Percentiles rank a stretch among this genome's conserved stretches.
Conservation (phyloP, 1,284 basidiomycete genomes). For the Gastroboletus turbinatus region DNA sequence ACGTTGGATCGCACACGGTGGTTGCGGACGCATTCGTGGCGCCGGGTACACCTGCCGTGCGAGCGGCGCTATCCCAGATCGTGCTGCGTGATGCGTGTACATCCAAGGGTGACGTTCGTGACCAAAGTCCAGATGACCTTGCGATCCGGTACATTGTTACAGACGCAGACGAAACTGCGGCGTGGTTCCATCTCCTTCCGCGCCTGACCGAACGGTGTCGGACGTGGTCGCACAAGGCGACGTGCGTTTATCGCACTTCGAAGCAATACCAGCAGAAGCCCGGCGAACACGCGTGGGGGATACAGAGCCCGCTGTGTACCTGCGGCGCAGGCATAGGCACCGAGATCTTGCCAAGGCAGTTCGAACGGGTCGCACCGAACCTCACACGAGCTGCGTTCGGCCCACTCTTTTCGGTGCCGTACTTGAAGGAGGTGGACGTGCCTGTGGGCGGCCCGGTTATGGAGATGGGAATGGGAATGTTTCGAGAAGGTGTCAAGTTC, state of each 20-base stretch:
- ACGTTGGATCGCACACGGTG: slow-evolving; percentile 44
- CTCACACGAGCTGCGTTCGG: slow-evolving; percentile 49
- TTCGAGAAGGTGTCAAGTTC: no score
- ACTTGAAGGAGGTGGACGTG: slow-evolving; percentile 37
- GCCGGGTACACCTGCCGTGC: slow-evolving; percentile 23
- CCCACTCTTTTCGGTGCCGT: slow-evolving; percentile 49
- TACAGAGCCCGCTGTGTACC: slow-evolving; percentile 33
- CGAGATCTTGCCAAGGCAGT: slow-evolving; percentile 29
- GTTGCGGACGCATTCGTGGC: slow-evolving; percentile 46
- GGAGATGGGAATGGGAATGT: no score
- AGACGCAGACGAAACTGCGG: slow-evolving; percentile 31
- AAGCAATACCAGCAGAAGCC: not conserved
- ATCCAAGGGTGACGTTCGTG: not conserved
- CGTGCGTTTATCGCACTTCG: slow-evolving; percentile 41
- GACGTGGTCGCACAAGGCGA: slow-evolving; percentile 45
- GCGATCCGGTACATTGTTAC: slow-evolving; percentile 6
- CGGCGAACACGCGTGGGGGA: not conserved
- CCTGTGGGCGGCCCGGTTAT: not conserved
- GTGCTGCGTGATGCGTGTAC: not conserved
- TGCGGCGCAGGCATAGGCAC: slow-evolving; percentile 48
- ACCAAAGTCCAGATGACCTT: slow-evolving; percentile 1
- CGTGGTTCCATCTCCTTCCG: slow-evolving; percentile 50
- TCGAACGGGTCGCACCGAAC: slow-evolving; percentile 36
- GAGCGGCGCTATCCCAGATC: not conserved
- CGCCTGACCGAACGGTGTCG: slow-evolving; percentile 52